Evolutionary conservation across 2,329 filamentous ascomycete genomes (phyloP), one percentile per base, ranked within the genome.

Genomic region (Trichoderma sp.): DNA sequence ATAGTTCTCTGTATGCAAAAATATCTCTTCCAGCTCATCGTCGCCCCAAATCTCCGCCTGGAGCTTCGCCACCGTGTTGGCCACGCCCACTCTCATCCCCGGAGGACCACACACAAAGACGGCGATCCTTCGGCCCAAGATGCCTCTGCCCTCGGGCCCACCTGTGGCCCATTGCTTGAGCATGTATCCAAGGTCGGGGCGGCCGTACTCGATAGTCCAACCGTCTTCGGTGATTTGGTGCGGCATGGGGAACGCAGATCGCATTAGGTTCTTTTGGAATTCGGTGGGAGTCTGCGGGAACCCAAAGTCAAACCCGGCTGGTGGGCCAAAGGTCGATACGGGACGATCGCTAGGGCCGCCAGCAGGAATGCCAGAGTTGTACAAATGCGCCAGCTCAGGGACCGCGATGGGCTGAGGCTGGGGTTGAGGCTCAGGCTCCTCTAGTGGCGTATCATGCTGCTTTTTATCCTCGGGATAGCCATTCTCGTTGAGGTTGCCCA

Each of bases 1-100:
- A 83, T 97, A 98, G 81, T 98, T 98, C 85, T 98, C 95, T 4
- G 95, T 93, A 84, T 98, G 95, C 80, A 98, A 82, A 80, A 95
- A 98, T 70, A 98, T 92, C 86, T 98, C 95, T 79, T 98, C 95
- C 61, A 92, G 88, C 76, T 88, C 87, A 39, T 91, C 88, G 76
- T 94, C 91, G 6, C 88, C 90, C 92, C 93, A 94, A 64, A 98
- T 94, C 81, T 91, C 89, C 30, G 88, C 89, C 85, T 98, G 95
- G 77, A 98, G 83, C 72, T 88, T 84, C 3, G 95, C 95, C 28
- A 97, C 93, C 0, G 93, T 92, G 75, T 90, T 93, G n/a, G 93
- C 91, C 18, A 98, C 95, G 75, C 94, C 94, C 14, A 95, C 90
- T 74, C 95, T 86, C 94, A 98, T 97, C 71, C 89, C 86, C 1